Evolutionary conservation across 345 rosid genomes (phyloP).

Genomic region (Orychophragmus violaceus): DNA sequence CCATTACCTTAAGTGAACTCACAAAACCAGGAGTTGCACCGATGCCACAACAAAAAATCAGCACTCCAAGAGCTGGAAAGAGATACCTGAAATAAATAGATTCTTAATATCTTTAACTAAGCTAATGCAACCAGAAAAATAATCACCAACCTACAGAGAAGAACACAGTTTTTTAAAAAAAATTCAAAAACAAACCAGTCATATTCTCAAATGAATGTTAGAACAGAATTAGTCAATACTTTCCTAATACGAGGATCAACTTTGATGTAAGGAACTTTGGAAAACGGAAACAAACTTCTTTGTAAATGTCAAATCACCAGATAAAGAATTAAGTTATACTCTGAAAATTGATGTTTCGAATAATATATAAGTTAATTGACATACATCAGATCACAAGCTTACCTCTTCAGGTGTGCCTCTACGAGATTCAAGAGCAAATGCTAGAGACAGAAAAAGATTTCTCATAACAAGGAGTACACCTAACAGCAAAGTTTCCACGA

Average conservation of each 20-base stretch:
- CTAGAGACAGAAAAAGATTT: slow-evolving; percentile 56
- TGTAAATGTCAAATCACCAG: background rate
- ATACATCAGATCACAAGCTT: slow-evolving; percentile 20
- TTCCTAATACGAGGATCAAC: background rate
- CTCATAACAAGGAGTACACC: slow-evolving; percentile 39
- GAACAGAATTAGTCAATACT: background rate
- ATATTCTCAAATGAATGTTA: too few relatives aligned
- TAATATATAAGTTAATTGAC: background rate
- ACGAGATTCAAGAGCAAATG: slow-evolving; percentile 65
- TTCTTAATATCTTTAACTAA: too few relatives aligned
- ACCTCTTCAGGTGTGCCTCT: slow-evolving; percentile 94
- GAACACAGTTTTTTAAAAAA: too few relatives aligned
- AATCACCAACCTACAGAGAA: too few relatives aligned
- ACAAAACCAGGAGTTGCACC: too few relatives aligned
- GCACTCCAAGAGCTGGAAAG: too few relatives aligned
- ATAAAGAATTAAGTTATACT: background rate
- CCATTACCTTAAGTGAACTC: too few relatives aligned
- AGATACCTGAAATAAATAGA: too few relatives aligned
- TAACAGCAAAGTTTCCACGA: slow-evolving; percentile 54
- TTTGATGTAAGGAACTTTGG: background rate
- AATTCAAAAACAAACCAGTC: too few relatives aligned
- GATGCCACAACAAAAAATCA: too few relatives aligned
- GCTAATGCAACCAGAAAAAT: too few relatives aligned
- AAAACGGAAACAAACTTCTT: background rate
- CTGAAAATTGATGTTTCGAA: background rate